Evolutionary conservation across 73 alveolate genomes (phyloP).

Genomic region (Urostyla sp.): DNA sequence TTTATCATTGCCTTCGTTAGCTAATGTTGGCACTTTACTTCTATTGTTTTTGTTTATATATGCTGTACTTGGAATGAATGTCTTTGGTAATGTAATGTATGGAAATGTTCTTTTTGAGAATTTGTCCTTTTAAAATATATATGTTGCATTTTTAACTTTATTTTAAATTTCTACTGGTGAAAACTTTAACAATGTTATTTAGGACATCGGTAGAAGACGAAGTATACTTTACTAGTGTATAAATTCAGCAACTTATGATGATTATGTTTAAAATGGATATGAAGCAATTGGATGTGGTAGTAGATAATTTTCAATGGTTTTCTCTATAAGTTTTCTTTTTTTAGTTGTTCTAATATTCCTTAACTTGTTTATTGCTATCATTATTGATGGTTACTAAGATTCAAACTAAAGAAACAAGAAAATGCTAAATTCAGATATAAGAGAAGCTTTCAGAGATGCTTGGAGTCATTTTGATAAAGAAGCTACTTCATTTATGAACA

Average conservation of each 20-base stretch:
- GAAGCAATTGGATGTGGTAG: constrained; percentile 48
- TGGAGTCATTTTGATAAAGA: constrained; percentile 49
- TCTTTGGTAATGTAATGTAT: constrained; percentile 44
- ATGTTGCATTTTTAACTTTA: constrained; percentile 39
- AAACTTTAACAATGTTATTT: constrained; percentile 67
- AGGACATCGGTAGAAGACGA: constrained; percentile 38
- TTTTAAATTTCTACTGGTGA: constrained; percentile 66
- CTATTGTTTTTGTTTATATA: constrained; percentile 62
- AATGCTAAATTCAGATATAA: constrained; percentile 28
- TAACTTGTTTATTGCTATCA: constrained; percentile 79
- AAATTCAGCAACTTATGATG: constrained; percentile 2
- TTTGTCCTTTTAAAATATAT: constrained; percentile 42
- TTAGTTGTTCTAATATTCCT: constrained; percentile 68
- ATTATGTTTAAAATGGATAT: background rate
- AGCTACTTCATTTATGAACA: constrained; percentile 62
- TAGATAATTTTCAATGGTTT: constrained; percentile 2
- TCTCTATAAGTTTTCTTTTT: constrained; percentile 58
- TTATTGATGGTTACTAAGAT: constrained; percentile 70
- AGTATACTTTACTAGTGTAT: constrained; percentile 9
- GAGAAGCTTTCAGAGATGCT: constrained; percentile 49
- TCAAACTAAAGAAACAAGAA: background rate
- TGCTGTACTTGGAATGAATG: constrained; percentile 46
- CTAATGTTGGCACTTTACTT: constrained; percentile 69
- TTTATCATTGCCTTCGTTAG: constrained; percentile 66
- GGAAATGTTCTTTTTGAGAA: background rate